These are phyloP conservation scores for Terfezia boudieri DNA, from an alignment of 495 filamentous ascomycete genomes.

Conservation along the genomic window DNA sequence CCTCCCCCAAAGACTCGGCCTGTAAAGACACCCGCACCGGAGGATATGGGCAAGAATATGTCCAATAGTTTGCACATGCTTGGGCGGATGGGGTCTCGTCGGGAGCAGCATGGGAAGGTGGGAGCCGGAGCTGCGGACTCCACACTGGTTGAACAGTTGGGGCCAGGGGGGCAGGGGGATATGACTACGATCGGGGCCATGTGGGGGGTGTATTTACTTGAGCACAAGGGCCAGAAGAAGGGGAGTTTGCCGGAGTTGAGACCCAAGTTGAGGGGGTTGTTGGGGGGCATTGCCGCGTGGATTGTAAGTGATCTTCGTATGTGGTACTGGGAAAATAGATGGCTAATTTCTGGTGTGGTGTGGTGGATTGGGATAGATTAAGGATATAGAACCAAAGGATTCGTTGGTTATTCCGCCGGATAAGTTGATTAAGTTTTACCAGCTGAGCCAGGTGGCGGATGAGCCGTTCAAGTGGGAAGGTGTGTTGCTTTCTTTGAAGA, in stretches of 20 bases:
- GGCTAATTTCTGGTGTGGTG: background rate
- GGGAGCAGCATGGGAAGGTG: constrained; percentile 2
- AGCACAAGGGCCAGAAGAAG: constrained; percentile 6
- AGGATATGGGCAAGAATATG: no score
- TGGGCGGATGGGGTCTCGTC: background rate
- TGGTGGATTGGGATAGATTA: constrained; percentile 39
- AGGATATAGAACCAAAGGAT: constrained; percentile 48
- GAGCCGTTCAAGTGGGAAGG: constrained; percentile 49
- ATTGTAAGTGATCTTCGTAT: constrained; percentile 31
- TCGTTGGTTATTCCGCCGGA: constrained; percentile 59
- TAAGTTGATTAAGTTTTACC: constrained; percentile 64
- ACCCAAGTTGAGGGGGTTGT: constrained; percentile 41
- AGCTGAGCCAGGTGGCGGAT: constrained; percentile 33
- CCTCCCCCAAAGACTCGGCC: no score
- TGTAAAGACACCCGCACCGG: no score
- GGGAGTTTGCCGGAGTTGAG: constrained; percentile 27
- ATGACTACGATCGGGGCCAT: constrained; percentile 4
- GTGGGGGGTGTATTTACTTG: constrained; percentile 15
- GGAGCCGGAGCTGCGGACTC: constrained; percentile 4
- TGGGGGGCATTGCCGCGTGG: constrained; percentile 56
- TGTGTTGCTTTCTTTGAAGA: constrained; percentile 20
- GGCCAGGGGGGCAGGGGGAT: constrained; percentile 7
- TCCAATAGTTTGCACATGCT: no score
- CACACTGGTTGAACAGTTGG: constrained; percentile 1
- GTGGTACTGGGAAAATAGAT: no score